A percentile compares a stretch with the other conserved stretches of the same genome.
Conservation (phyloP, 2,329 filamentous ascomycete genomes). For the Leptosphaerulina australis region DNA sequence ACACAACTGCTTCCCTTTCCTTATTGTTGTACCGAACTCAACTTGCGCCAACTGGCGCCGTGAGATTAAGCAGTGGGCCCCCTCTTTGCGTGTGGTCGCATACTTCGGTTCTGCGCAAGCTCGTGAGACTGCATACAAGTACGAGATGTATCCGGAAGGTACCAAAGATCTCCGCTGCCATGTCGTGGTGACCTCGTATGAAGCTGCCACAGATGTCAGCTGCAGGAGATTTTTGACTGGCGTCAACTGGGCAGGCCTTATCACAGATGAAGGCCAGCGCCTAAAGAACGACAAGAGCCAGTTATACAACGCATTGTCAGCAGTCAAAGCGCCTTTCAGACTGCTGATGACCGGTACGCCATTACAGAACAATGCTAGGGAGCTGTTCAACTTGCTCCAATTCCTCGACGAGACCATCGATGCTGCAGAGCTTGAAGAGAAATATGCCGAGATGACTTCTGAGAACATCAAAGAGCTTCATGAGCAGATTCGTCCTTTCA, state of each 20-base stretch:
- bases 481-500: slow-evolving; percentile 75
- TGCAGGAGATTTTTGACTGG: slow-evolving; percentile 69
- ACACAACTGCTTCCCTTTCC: slow-evolving; percentile 82
- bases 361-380: slow-evolving; percentile 91
- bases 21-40: slow-evolving; percentile 91
- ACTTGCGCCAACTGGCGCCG: slow-evolving; percentile 98
- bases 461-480: slow-evolving; percentile 84
- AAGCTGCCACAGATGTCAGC: slow-evolving; percentile 77
- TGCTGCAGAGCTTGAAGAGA: slow-evolving; percentile 73
- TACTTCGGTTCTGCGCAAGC: slow-evolving; percentile 82
- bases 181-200: slow-evolving; percentile 93
- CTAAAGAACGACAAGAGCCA: slow-evolving; percentile 90
- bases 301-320: slow-evolving; percentile 75
- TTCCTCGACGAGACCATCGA: slow-evolving; percentile 79
- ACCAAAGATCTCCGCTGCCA: slow-evolving; percentile 78
- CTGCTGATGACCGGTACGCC: slow-evolving; percentile 88
- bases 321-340: slow-evolving; percentile 80
- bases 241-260: slow-evolving; percentile 82
- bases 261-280: slow-evolving; percentile 94
- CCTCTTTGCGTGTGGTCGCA: slow-evolving; percentile 83
- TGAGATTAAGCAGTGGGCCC: slow-evolving; percentile 93
- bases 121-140: slow-evolving; percentile 75
- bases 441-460: slow-evolving; percentile 78
- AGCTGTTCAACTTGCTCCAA: slow-evolving; percentile 95
- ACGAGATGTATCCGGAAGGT: slow-evolving; percentile 80